Percentiles rank a stretch among this genome's conserved stretches.
Conservation (phyloP, 2,329 filamentous ascomycete genomes). For the Macrophomina pseudophaseolina region DNA sequence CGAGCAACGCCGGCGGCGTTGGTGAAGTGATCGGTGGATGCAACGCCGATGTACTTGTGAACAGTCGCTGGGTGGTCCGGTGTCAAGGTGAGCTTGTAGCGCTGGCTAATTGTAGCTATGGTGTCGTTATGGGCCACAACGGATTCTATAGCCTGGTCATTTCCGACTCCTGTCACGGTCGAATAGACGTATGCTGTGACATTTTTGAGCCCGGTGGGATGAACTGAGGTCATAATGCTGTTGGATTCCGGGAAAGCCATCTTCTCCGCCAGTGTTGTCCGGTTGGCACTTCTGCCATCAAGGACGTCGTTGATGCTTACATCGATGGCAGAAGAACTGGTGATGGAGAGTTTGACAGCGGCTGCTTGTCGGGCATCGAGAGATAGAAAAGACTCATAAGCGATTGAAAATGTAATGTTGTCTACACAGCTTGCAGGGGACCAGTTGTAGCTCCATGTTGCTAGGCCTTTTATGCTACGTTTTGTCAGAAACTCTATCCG, state of each 20-base stretch:
- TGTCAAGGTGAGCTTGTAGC: constrained; percentile 43
- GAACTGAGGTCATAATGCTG: constrained; percentile 67
- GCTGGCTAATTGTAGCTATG: background rate
- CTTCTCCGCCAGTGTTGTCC: constrained; percentile 64
- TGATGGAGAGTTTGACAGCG: constrained; percentile 65
- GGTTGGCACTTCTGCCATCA: constrained; percentile 70
- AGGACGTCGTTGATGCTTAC: constrained; percentile 69
- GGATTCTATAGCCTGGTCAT: background rate
- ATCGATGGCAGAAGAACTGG: constrained; percentile 57
- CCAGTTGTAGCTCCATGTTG: constrained; percentile 72
- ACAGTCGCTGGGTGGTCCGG: constrained; percentile 61
- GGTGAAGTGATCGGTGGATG: constrained; percentile 70
- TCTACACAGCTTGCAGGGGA: constrained; percentile 55
- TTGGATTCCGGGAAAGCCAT: constrained; percentile 36
- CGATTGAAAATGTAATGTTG: constrained; percentile 65
- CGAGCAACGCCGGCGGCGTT: constrained; percentile 62
- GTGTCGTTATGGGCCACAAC: background rate
- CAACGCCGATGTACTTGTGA: constrained; percentile 71
- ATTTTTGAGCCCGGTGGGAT: constrained; percentile 64
- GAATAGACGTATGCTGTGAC: constrained; percentile 67
- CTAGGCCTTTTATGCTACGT: constrained; percentile 66
- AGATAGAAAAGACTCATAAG: constrained; percentile 68
- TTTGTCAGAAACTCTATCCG: background rate
- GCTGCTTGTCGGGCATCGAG: constrained; percentile 60
- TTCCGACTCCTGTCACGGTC: constrained; percentile 49